These are phyloP conservation scores for Pythium insidiosum DNA, from an alignment of 352 stramenopile genomes.

Conservation along the genomic window DNA sequence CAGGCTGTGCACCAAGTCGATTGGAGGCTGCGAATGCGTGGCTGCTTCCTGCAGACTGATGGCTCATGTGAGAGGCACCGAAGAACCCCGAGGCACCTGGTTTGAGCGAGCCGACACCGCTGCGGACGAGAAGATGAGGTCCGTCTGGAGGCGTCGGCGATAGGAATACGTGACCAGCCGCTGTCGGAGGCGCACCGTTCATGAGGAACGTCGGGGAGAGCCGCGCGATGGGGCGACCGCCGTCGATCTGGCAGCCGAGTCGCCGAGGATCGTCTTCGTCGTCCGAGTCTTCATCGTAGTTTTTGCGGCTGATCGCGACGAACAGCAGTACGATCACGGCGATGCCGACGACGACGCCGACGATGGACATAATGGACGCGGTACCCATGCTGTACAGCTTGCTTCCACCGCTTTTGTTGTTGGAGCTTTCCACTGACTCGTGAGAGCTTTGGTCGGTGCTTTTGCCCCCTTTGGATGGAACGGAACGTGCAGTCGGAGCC, in stretches of 20 bases:
- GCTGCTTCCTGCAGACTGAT: background rate
- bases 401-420: conserved; percentile 28
- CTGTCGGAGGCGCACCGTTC: conserved; percentile 3
- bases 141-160: background rate
- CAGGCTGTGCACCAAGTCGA: no score
- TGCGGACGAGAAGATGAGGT: background rate
- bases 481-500: no score
- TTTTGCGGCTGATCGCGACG: conserved; percentile 49
- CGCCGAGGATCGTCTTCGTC: conserved; percentile 30
- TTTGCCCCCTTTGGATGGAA: no score
- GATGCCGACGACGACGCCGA: conserved; percentile 61
- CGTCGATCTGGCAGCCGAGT: conserved; percentile 35
- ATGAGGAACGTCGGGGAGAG: conserved; percentile 33
- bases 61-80: background rate
- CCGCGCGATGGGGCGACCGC: conserved; percentile 24
- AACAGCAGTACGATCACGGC: conserved; percentile 45
- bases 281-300: conserved; percentile 41
- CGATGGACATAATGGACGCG: conserved; percentile 60
- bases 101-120: background rate
- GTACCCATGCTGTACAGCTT: conserved; percentile 52
- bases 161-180: conserved; percentile 1
- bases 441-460: no score
- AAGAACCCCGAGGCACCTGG: background rate
- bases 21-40: background rate
- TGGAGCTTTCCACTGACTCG: conserved; percentile 37